A percentile compares a stretch with the other conserved stretches of the same genome.
Evolutionary conservation across 1,139 yeast genomes (phyloP).

Genomic region (Debaryomyces nepalensis): DNA sequence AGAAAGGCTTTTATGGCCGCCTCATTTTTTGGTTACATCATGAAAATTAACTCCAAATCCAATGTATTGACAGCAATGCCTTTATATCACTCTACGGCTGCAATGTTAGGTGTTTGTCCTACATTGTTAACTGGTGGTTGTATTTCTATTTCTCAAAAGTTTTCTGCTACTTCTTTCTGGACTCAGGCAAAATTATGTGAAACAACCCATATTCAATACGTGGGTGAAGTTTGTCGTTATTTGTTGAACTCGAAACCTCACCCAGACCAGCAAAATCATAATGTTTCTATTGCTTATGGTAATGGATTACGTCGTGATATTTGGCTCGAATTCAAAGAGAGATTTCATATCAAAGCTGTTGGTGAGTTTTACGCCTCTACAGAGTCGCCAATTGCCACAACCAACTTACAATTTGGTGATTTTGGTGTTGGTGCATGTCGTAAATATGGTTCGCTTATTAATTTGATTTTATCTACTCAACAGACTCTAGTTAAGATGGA

Average conservation of each 20-base stretch:
- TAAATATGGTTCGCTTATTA: constrained; percentile 73
- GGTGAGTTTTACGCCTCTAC: constrained; percentile 96
- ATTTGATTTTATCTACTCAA: constrained; percentile 54
- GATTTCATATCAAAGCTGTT: constrained; percentile 75
- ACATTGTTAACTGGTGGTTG: constrained; percentile 69
- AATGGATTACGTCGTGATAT: constrained; percentile 94
- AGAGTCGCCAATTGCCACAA: constrained; percentile 91
- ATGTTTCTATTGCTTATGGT: constrained; percentile 78
- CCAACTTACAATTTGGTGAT: constrained; percentile 77
- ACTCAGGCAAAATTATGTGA: constrained; percentile 74
- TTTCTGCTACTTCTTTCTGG: constrained; percentile 88
- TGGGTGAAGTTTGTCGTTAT: constrained; percentile 94
- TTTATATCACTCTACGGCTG: constrained; percentile 91
- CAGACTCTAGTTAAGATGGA: constrained; percentile 76
- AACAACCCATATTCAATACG: constrained; percentile 88
- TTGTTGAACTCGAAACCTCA: constrained; percentile 67
- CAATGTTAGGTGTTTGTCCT: constrained; percentile 83
- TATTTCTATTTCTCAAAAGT: constrained; percentile 78
- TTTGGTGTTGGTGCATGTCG: constrained; percentile 91
- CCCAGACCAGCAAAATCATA: constrained; percentile 71
- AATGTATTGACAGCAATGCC: constrained; percentile 93
- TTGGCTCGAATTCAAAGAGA: constrained; percentile 77
- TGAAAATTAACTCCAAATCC: constrained; percentile 59
- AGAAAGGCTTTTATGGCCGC: constrained; percentile 77
- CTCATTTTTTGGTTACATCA: constrained; percentile 68